A percentile compares a stretch with the other conserved stretches of the same genome.
phyloP scores from a whole-genome alignment of 1,139 yeast species.

The Casaregolazyma suthepensis region DNA sequence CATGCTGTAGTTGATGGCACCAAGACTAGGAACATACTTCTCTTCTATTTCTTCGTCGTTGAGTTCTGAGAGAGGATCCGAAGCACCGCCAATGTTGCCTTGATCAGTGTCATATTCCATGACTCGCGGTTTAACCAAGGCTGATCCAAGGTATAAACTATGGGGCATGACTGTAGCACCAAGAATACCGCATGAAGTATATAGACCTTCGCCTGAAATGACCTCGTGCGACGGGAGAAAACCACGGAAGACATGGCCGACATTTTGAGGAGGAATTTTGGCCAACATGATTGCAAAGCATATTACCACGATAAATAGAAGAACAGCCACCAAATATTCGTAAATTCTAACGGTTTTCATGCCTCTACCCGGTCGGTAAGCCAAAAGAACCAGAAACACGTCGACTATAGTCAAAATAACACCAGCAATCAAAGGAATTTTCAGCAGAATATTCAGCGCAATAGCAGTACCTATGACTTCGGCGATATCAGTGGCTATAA shows the following conservation, averaged over 20 bases:
- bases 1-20: slow-evolving; percentile 60
- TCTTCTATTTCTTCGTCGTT: slow-evolving; percentile 23
- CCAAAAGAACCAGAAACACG: slow-evolving; percentile 66
- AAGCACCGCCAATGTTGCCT: slow-evolving; percentile 35
- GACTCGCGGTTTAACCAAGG: slow-evolving; percentile 66
- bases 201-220: slow-evolving; percentile 58
- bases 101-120: slow-evolving; percentile 47
- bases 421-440: slow-evolving; percentile 73
- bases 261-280: slow-evolving; percentile 43
- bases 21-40: slow-evolving; percentile 56
- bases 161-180: slow-evolving; percentile 88
- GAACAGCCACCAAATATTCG: slow-evolving; percentile 58
- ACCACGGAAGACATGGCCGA: slow-evolving; percentile 58
- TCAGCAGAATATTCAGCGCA: slow-evolving; percentile 63
- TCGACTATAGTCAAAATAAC: slow-evolving; percentile 66
- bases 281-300: slow-evolving; percentile 68
- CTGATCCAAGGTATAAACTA: slow-evolving; percentile 67
- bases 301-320: slow-evolving; percentile 63
- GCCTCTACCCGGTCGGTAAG: slow-evolving; percentile 66
- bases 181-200: slow-evolving; percentile 68
- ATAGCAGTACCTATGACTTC: slow-evolving; percentile 88
- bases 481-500: slow-evolving; percentile 78
- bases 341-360: slow-evolving; percentile 58
- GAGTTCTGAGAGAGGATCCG: slow-evolving; percentile 32
- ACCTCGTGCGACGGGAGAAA: slow-evolving; percentile 61